Evolutionary conservation across 2,329 filamentous ascomycete genomes (phyloP).

Genomic region (Alternaria ventricosa): DNA sequence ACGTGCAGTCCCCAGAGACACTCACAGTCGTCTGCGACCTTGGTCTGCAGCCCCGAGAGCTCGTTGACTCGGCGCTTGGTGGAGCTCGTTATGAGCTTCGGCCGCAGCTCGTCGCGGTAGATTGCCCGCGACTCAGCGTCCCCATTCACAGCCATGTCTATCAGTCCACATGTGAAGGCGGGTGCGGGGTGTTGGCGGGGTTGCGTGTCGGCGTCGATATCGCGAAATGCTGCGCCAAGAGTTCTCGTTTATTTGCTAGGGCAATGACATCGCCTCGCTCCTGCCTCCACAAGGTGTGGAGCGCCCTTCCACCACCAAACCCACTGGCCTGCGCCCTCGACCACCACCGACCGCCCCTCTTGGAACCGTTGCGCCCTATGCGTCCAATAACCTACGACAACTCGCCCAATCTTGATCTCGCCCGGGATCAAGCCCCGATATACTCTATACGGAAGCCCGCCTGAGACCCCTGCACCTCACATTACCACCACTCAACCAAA

Average conservation of each 20-base stretch:
- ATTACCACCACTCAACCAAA: neutral
- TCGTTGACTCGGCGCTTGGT: conserved; percentile 56
- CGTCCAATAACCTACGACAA: conserved; percentile 30
- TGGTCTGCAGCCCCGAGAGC: conserved; percentile 53
- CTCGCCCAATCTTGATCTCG: conserved; percentile 43
- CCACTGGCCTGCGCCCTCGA: conserved; percentile 7
- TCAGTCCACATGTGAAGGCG: conserved; percentile 37
- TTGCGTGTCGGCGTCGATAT: conserved; percentile 22
- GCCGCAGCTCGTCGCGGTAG: conserved; percentile 46
- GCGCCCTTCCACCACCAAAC: conserved; percentile 17
- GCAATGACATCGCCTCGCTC: conserved; percentile 25
- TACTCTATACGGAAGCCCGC: conserved; percentile 42
- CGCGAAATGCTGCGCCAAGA: conserved; percentile 19
- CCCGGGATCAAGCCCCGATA: conserved; percentile 44
- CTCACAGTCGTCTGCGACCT: conserved; percentile 54
- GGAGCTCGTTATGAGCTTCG: conserved; percentile 55
- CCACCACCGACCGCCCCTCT: neutral
- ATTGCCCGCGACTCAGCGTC: conserved; percentile 41
- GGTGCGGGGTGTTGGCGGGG: conserved; percentile 22
- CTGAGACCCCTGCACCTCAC: conserved; percentile 16
- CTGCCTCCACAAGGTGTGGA: conserved; percentile 13
- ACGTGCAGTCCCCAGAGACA: conserved; percentile 2
- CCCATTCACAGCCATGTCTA: conserved; percentile 48
- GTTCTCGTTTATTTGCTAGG: conserved; percentile 24
- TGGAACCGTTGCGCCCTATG: conserved; percentile 38